Percentiles rank a stretch among this genome's conserved stretches.
phyloP scores from a whole-genome alignment of 2,329 filamentous ascomycete genomes.

The Trichoderma afroharzianum region DNA sequence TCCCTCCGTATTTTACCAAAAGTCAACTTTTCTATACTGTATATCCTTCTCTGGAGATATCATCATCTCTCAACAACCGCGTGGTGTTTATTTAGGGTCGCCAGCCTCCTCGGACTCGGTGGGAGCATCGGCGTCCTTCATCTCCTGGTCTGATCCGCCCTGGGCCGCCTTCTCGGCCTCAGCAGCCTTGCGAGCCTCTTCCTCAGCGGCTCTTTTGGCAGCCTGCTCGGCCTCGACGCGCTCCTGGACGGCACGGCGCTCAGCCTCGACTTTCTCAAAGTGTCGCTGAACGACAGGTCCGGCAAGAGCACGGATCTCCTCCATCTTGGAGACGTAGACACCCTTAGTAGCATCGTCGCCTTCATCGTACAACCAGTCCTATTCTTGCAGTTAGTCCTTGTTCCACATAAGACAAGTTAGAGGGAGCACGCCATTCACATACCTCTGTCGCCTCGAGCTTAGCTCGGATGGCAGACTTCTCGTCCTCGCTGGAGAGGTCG shows the following conservation, averaged over 20 bases:
- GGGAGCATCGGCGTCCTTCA: constrained; percentile 57
- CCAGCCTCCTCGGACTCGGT: constrained; percentile 47
- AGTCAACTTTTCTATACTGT: constrained; percentile 7
- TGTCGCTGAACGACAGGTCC: constrained; percentile 91
- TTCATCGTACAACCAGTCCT: constrained; percentile 99
- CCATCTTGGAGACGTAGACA: constrained; percentile 89
- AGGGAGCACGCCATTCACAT: constrained; percentile 37
- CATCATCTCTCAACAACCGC: neutral
- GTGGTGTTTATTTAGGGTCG: constrained; percentile 32
- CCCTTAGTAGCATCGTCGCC: constrained; percentile 93
- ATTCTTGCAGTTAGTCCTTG: constrained; percentile 15
- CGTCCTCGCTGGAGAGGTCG: constrained; percentile 84
- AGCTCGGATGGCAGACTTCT: constrained; percentile 80
- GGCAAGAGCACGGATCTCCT: constrained; percentile 86
- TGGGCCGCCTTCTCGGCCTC: constrained; percentile 49
- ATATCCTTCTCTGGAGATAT: neutral
- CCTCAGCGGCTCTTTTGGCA: constrained; percentile 64
- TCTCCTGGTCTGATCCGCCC: constrained; percentile 55
- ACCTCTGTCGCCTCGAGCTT: constrained; percentile 88
- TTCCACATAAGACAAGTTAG: neutral
- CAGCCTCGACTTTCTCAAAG: constrained; percentile 88
- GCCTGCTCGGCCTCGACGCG: constrained; percentile 73
- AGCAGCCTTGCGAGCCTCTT: constrained; percentile 52
- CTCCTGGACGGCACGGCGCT: constrained; percentile 75
- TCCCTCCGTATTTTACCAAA: neutral